Evolutionary conservation across 306 rosid species (phyloP), one percentile per base, ranked within the genome.

Genomic region (Lathyrus tuberosus): DNA sequence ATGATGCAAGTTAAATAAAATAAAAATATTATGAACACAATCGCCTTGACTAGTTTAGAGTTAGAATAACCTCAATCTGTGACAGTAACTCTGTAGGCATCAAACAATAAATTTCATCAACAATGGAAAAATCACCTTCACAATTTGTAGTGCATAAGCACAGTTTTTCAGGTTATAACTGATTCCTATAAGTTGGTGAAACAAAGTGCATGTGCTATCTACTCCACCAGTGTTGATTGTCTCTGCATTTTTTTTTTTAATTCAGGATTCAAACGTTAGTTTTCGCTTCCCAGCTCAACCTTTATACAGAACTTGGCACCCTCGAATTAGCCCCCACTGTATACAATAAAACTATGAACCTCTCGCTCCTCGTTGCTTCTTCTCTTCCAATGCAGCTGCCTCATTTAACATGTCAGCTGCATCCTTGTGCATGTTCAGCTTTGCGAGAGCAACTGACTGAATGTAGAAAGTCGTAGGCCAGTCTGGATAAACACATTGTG

Each of bases 391-490:
- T 6, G 89, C 42, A 44, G 97, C 44, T 40, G 99, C 99, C 86
- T 94, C 99, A 16, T 87, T 88, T 73, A 94, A 79, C 99, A 94
- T 94, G 80, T 94, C 99, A n/a, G 80, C 78, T 0, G 99, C 97
- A 49, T 94, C 99, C 84, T 94, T 89, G 76, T 87, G 87, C 99
- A 94, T 94, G 85, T 89, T 88, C 79, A 94, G 78, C 87, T 91
- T 94, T 5, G 97, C 97, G 41, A 94, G 96, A 38, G 99, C 99
- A 57, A 94, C 97, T 0, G 99, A 94, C 71, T 94, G 99, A 96
- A 94, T 85, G 89, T 91, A 94, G 83, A 94, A 94, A 38, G 99
- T 92, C 0, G 97, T 91, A 1, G 96, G 89, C 99, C 99, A 94
- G 63, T 94, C 99, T 17, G 99, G 97, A 78, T 80, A 84, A 37